Evolutionary conservation across 306 rosid species (phyloP).

Genomic region (Pyrus betulifolia): DNA sequence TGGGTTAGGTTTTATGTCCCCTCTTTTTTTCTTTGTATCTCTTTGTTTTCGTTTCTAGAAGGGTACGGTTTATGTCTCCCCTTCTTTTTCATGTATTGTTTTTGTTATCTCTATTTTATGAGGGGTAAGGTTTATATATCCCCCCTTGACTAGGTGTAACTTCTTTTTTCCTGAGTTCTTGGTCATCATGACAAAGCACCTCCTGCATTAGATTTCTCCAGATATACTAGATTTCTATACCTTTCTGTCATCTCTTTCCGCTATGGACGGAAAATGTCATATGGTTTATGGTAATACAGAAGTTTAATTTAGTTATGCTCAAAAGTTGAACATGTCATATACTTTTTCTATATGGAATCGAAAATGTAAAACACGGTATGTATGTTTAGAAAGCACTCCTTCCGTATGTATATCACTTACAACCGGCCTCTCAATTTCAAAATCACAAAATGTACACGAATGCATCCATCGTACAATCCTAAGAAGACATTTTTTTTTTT

Average conservation of each 20-base stretch:
- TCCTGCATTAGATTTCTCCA: neutral
- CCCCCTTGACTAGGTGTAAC: too few species aligned
- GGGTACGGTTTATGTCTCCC: too few species aligned
- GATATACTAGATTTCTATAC: neutral
- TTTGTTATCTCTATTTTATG: too few species aligned
- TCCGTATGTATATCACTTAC: constrained; percentile 14
- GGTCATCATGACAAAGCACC: neutral
- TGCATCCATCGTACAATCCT: constrained; percentile 13
- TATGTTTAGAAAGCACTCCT: neutral
- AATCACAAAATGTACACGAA: neutral
- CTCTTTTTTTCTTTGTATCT: too few species aligned
- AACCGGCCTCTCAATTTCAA: constrained; percentile 9
- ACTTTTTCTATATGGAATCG: neutral
- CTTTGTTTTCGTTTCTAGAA: too few species aligned
- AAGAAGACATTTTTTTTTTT: neutral
- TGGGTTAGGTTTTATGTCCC: too few species aligned
- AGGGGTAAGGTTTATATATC: too few species aligned
- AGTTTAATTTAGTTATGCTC: neutral
- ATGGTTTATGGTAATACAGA: neutral
- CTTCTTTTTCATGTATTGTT: too few species aligned
- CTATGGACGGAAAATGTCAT: neutral
- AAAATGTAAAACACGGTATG: neutral
- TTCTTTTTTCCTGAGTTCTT: neutral
- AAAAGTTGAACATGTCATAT: neutral
- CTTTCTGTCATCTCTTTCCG: neutral